phyloP scores from a whole-genome alignment of 2,329 filamentous ascomycete genomes.

The Cordyceps cateniannulata region DNA sequence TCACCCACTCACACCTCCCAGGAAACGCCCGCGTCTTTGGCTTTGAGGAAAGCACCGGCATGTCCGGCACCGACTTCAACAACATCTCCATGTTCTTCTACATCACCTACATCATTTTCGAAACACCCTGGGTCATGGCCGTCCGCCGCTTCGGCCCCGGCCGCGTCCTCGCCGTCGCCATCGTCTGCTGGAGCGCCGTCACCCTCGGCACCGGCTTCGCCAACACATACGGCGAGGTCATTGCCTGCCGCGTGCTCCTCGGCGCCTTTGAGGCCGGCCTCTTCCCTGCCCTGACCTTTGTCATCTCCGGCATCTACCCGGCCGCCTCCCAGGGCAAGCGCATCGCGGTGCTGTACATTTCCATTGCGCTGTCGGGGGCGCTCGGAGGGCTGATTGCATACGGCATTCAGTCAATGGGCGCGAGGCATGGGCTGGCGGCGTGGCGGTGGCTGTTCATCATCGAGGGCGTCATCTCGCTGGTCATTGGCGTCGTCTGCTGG shows the following conservation, averaged over 20 bases:
- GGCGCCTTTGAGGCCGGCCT: conserved; percentile 30
- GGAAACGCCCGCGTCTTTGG: conserved; percentile 30
- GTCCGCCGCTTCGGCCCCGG: conserved; percentile 26
- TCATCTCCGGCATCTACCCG: conserved; percentile 29
- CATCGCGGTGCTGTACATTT: conserved; percentile 24
- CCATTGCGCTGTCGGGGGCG: conserved; percentile 24
- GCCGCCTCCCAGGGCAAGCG: conserved; percentile 27
- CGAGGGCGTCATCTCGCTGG: conserved; percentile 32
- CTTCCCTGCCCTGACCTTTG: conserved; percentile 26
- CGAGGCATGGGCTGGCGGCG: conserved; percentile 35
- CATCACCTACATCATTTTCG: conserved; percentile 27
- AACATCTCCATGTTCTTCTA: conserved; percentile 24
- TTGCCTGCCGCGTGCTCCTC: conserved; percentile 25
- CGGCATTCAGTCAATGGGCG: conserved; percentile 35
- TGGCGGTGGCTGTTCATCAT: conserved; percentile 48
- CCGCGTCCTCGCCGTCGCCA: conserved; percentile 22
- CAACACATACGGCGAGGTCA: conserved; percentile 20
- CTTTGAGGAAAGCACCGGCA: conserved; percentile 24
- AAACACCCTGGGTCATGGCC: conserved; percentile 25
- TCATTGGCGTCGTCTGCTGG: conserved; percentile 25
- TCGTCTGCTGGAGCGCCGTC: conserved; percentile 26
- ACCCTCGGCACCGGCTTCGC: conserved; percentile 28
- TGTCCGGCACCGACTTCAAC: conserved; percentile 26
- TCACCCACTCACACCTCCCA: neutral
- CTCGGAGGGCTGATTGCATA: conserved; percentile 25